Evolutionary conservation across 2,329 filamentous ascomycete species (phyloP), one percentile per base, ranked within the genome.

Genomic region (Botrytis medusae): DNA sequence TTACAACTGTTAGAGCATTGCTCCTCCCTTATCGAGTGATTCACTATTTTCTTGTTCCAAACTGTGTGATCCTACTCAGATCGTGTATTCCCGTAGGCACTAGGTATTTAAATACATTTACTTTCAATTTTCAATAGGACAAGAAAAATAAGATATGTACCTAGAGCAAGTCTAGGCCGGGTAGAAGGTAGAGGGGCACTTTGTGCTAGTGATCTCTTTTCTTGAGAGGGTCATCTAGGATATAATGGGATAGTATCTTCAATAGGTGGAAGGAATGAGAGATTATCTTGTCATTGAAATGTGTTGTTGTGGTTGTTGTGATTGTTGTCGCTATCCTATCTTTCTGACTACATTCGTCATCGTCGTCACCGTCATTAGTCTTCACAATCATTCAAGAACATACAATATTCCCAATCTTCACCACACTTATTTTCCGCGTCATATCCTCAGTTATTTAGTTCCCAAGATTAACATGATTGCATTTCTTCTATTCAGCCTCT

Each of bases 371-470:
- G 2, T 54, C n/a, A 1, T 54, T 25, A 16, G 12, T 25, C 3
- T 6, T 0, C n/a, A 18, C n/a, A 29, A 54, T 8, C 25, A 29
- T 54, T 29, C 6, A 29, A 18, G n/a, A 54, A 8, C 2, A 29
- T n/a, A 29, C 12, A 8, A 16, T 54, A 2, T 29, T 54, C n/a
- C 14, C 1, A 54, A 12, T 51, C 22, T 4, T 51, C 22, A n/a
- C 4, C 4, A 14, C 48, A n/a, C 22, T 12, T 14, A 51, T n/a
- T 7, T 14, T 12, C 0, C 10, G 14, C 1, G 22, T 51, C 1
- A n/a, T n/a, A 0, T 51, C 10, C 46, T 51, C 48, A 9, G 0
- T 14, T 0, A 51, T n/a, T 25, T 12, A n/a, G 4, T 0, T 3
- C 48, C 25, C 22, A n/a, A 1, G 25, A n/a, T 0, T n/a, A 29